Conservation (phyloP, 352 stramenopile species). For the Pythium plurisporium region DNA sequence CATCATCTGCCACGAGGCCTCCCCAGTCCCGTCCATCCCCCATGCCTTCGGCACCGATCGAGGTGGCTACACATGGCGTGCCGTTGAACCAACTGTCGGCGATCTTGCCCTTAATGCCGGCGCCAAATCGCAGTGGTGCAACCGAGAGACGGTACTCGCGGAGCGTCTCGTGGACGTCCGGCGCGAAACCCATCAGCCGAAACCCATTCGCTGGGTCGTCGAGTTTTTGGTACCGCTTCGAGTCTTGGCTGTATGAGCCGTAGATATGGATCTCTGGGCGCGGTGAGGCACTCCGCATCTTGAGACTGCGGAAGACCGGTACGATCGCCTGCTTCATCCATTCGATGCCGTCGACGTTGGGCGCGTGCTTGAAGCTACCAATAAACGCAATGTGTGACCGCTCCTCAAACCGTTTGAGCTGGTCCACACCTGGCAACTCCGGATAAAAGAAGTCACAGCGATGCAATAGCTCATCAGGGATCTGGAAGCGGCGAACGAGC, state of each 20-base stretch:
- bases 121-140: slow-evolving; percentile 90
- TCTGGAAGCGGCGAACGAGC: slow-evolving; percentile 57
- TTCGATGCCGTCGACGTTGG: slow-evolving; percentile 89
- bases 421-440: slow-evolving; percentile 18
- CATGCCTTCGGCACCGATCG: slow-evolving; percentile 89
- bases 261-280: slow-evolving; percentile 86
- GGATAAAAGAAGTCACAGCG: slow-evolving; percentile 75
- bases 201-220: slow-evolving; percentile 47
- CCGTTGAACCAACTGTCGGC: slow-evolving; percentile 90
- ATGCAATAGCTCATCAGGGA: slow-evolving; percentile 38
- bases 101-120: slow-evolving; percentile 95
- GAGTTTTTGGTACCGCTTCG: slow-evolving; percentile 45
- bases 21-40: slow-evolving; percentile 33
- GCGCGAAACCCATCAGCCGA: slow-evolving; percentile 77
- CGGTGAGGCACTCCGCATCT: slow-evolving; percentile 2
- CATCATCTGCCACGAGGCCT: slow-evolving; percentile 43
- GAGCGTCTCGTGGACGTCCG: slow-evolving; percentile 68
- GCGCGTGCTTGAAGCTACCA: slow-evolving; percentile 90
- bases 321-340: slow-evolving; percentile 42
- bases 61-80: slow-evolving; percentile 87
- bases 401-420: slow-evolving; percentile 27
- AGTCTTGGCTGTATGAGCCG: slow-evolving; percentile 60
- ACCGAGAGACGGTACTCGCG: slow-evolving; percentile 71
- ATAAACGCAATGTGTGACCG: slow-evolving; percentile 84
- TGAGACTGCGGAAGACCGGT: slow-evolving; percentile 54